phyloP scores from a whole-genome alignment of 2,329 filamentous ascomycete species.

The Beauveria sp. region DNA sequence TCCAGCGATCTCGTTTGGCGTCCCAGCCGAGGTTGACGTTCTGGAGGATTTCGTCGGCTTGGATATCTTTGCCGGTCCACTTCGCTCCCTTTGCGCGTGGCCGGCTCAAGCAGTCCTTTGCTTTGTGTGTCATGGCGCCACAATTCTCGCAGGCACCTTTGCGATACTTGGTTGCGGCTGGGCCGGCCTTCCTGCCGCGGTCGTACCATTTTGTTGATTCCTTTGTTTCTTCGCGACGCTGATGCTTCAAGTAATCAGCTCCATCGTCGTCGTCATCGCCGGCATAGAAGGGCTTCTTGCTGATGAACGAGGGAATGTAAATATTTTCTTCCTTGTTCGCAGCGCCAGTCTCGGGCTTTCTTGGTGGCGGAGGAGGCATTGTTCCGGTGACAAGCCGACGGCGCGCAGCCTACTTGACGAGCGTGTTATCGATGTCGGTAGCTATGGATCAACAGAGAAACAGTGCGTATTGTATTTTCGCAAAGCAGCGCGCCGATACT shows the following conservation, averaged over 20 bases:
- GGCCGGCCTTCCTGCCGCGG: conserved; percentile 73
- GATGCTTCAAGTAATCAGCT: conserved; percentile 92
- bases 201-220: conserved; percentile 86
- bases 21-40: conserved; percentile 90
- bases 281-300: conserved; percentile 94
- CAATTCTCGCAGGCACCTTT: conserved; percentile 99
- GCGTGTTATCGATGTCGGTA: neutral
- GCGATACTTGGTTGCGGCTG: conserved; percentile 90
- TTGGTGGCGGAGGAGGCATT: conserved; percentile 23
- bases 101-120: conserved; percentile 83
- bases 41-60: conserved; percentile 82
- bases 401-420: neutral
- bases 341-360: conserved; percentile 28
- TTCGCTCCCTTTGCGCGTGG: conserved; percentile 84
- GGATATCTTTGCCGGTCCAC: conserved; percentile 88
- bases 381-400: neutral
- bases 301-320: conserved; percentile 97
- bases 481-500: neutral
- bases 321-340: conserved; percentile 85
- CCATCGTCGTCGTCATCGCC: conserved; percentile 67
- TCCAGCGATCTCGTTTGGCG: conserved; percentile 95
- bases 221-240: conserved; percentile 58
- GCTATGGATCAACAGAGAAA: neutral
- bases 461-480: neutral
- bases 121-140: conserved; percentile 93